Conservation (phyloP, 768 basidiomycete genomes). For the Auriscalpium microsporum region DNA sequence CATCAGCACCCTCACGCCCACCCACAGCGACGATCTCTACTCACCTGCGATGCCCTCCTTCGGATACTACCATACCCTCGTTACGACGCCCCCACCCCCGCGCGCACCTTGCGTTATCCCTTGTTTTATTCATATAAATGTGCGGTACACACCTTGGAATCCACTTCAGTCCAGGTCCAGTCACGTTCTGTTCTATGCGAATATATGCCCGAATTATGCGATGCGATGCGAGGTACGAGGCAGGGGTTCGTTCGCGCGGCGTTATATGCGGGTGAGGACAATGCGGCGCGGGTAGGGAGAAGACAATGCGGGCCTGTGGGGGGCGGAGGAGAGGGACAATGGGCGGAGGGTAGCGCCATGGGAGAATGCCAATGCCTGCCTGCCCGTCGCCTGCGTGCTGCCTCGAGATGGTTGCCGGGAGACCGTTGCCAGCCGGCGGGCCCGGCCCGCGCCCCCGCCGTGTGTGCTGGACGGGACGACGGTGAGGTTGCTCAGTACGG, state of each 20-base stretch:
- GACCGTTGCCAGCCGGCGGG: background rate
- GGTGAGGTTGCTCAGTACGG: no score
- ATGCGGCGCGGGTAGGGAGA: background rate
- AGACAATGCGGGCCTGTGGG: background rate
- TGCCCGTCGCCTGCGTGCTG: no score
- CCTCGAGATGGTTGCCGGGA: background rate
- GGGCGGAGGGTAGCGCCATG: background rate
- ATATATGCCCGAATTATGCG: background rate
- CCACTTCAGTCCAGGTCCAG: background rate
- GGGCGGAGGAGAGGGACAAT: background rate
- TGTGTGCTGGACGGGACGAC: no score
- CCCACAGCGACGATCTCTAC: conserved; percentile 2
- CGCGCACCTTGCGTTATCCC: conserved; percentile 7
- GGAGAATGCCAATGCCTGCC: background rate
- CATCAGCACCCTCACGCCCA: background rate
- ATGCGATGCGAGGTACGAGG: background rate
- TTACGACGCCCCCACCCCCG: conserved; percentile 7
- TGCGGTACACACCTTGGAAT: background rate
- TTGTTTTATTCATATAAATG: background rate
- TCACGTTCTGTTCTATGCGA: background rate
- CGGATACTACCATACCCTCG: conserved; percentile 16
- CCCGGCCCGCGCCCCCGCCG: no score
- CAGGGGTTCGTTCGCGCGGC: no score
- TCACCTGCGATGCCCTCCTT: background rate
- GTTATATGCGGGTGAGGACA: background rate